These are phyloP conservation scores for Kodamaea suecica DNA, from an alignment of 1,139 yeast species.

Conservation along the genomic window DNA sequence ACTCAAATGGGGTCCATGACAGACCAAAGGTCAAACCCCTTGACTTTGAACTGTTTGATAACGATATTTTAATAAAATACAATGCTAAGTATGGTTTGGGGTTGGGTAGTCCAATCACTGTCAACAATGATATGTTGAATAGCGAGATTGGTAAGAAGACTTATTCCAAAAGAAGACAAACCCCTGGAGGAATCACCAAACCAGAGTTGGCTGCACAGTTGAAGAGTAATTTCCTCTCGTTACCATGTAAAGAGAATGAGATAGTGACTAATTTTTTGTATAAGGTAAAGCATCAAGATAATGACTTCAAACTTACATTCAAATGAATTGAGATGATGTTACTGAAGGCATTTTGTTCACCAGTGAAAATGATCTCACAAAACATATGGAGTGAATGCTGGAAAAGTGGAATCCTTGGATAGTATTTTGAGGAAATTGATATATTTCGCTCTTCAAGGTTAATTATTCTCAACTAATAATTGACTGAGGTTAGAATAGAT, in stretches of 20 bases:
- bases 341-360: no score
- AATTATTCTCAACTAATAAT: no score
- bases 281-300: slow-evolving; percentile 64
- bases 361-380: no score
- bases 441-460: no score
- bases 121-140: slow-evolving; percentile 58
- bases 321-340: slow-evolving; percentile 12
- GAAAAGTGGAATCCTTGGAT: no score
- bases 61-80: slow-evolving; percentile 56
- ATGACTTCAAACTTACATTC: slow-evolving; percentile 42
- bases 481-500: no score
- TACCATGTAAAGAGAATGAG: slow-evolving; percentile 72
- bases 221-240: slow-evolving; percentile 59
- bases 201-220: slow-evolving; percentile 53
- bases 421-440: no score
- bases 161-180: slow-evolving; percentile 33
- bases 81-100: slow-evolving; percentile 47
- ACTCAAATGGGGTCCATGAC: slow-evolving; percentile 64
- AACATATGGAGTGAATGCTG: no score
- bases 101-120: slow-evolving; percentile 51
- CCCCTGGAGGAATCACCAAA: slow-evolving; percentile 43
- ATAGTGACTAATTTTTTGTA: slow-evolving; percentile 75
- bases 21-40: slow-evolving; percentile 47
- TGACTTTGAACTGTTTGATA: slow-evolving; percentile 59
- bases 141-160: slow-evolving; percentile 68